Conservation (phyloP, 2,329 filamentous ascomycete genomes). For the Sphaerostilbella broomeana region DNA sequence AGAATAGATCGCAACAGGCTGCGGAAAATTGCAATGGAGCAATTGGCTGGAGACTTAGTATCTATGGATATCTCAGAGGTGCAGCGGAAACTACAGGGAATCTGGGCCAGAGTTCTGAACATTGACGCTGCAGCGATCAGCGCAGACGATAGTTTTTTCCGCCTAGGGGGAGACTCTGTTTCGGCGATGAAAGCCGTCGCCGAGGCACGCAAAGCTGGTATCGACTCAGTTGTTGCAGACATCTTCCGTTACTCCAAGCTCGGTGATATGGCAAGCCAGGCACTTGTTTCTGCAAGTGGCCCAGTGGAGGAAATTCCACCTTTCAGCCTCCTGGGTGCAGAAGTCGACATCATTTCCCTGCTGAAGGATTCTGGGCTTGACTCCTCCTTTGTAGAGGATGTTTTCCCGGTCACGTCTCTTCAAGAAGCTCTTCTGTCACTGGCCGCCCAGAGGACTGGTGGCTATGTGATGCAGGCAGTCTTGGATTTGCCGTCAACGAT, state of each 20-base stretch:
- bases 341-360: too few species aligned
- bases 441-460: constrained; percentile 17
- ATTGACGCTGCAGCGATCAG: constrained; percentile 17
- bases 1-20: constrained; percentile 15
- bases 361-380: neutral
- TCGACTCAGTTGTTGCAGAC: constrained; percentile 8
- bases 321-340: constrained; percentile 2
- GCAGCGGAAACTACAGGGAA: neutral
- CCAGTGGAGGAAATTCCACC: neutral
- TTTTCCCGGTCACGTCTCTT: constrained; percentile 31
- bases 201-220: constrained; percentile 22
- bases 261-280: constrained; percentile 1
- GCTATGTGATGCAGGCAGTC: constrained; percentile 16
- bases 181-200: constrained; percentile 37
- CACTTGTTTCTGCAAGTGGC: neutral
- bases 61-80: neutral
- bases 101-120: neutral
- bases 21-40: constrained; percentile 8
- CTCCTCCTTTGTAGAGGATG: constrained; percentile 22
- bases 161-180: constrained; percentile 38
- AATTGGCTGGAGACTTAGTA: neutral
- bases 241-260: constrained; percentile 11
- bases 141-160: constrained; percentile 32
- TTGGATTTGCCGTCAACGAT: constrained; percentile 13
- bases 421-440: constrained; percentile 32